Conservation (phyloP, 345 rosid genomes). For the Euclidium syriacum region DNA sequence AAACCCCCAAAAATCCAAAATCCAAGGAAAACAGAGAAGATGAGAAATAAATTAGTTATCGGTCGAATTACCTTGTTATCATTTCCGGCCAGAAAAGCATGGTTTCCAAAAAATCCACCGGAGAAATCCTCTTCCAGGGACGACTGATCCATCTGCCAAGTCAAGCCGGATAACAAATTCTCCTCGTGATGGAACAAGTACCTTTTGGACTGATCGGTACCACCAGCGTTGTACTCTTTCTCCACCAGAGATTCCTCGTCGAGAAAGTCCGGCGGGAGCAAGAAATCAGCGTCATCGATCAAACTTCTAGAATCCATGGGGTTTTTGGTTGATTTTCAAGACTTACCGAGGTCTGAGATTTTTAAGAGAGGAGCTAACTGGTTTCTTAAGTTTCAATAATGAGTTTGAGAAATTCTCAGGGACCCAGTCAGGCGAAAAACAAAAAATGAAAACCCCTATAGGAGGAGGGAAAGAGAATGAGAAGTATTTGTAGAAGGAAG, state of each 20-base stretch:
- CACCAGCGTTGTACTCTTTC: neutral
- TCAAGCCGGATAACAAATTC: conserved; percentile 37
- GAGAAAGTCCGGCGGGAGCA: conserved; percentile 74
- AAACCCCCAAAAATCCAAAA: neutral
- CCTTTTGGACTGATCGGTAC: neutral
- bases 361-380: conserved; percentile 28
- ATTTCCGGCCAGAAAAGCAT: conserved; percentile 9
- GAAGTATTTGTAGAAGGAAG: conserved; percentile 37
- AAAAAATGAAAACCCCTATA: neutral
- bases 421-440: conserved; percentile 27
- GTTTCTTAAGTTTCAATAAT: conserved; percentile 41
- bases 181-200: conserved; percentile 43
- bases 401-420: conserved; percentile 25
- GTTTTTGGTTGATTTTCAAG: neutral
- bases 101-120: conserved; percentile 13
- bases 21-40: neutral
- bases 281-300: conserved; percentile 55
- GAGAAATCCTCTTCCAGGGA: conserved; percentile 37
- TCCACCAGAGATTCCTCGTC: conserved; percentile 53
- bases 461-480: neutral
- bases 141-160: conserved; percentile 39
- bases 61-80: conserved; percentile 30
- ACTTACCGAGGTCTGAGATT: neutral
- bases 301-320: conserved; percentile 51
- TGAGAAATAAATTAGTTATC: neutral